Base-by-base conservation (phyloP, 2,329 filamentous ascomycete genomes). In the Acarospora socialis region DNA sequence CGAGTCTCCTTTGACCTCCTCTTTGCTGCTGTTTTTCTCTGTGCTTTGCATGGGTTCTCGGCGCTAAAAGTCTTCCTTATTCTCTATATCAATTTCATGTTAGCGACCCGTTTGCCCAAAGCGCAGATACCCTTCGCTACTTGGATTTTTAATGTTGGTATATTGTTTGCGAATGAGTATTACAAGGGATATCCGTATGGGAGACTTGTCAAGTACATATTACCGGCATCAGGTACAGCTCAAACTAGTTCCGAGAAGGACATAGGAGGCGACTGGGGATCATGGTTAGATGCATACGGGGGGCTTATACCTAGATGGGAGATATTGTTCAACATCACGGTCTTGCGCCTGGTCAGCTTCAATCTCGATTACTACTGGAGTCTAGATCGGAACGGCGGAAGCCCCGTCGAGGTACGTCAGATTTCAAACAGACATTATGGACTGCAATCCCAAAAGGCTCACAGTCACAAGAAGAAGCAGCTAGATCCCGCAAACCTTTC, bases 321-420 rank as follows among this genome's bases (percentile, higher is more conserved):
- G 53, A 76, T 98, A n/a, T 67, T 94, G 4, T 98, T 98, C 66
- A 98, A 98, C 49, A 73, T 98, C 39, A 94, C 87, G 3, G 77
- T 95, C 16, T 61, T 98, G 34, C 77, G 90, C 4, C 65, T 95
- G 28, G 84, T 98, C 46, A 94, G 87, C 53, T 98, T 93, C 67
- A 95, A 95, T 53, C 57, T 98, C 50, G 90, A 98, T 56, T 86
- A 92, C 53, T 87, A 92, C 53, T 98, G 90, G 87, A 90, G 81
- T 46, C 55, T 80, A 3, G 73, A 80, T 41, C 66, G 71, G 36
- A 60, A 68, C 22, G 61, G 63, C 15, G 59, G 68, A 17, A 86
- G 73, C 46, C 67, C 78, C 6, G 55, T 93, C 24, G 87, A 95
- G 77, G 90, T 95, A 71, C 52, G 71, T 57, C 3, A 4, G 13